phyloP scores from a whole-genome alignment of 768 basidiomycete species.

The Auriscalpium orientale region DNA sequence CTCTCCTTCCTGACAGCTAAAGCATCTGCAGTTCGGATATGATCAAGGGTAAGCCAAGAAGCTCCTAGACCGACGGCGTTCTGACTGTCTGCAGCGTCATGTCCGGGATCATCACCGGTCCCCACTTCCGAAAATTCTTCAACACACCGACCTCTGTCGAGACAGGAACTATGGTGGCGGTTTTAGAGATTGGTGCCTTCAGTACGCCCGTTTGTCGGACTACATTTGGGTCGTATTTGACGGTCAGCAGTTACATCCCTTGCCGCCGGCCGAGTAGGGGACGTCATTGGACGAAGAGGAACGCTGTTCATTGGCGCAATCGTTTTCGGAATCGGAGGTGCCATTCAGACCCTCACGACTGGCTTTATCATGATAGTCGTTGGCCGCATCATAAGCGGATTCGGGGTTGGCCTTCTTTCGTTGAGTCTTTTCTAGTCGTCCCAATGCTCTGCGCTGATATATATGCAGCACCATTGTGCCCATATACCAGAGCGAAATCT shows the following conservation, averaged over 20 bases:
- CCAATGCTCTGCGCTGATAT: not conserved
- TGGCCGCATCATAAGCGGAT: slow-evolving; percentile 77
- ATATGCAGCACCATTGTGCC: slow-evolving; percentile 78
- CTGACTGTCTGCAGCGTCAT: slow-evolving; percentile 50
- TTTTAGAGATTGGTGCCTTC: slow-evolving; percentile 88
- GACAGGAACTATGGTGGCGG: slow-evolving; percentile 94
- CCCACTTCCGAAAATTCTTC: slow-evolving; percentile 78
- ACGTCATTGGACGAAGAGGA: slow-evolving; percentile 76
- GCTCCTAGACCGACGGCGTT: slow-evolving; percentile 9
- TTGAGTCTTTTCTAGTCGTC: slow-evolving; percentile 30
- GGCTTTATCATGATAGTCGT: slow-evolving; percentile 79
- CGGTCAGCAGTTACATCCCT: slow-evolving; percentile 67
- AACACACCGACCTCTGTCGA: slow-evolving; percentile 64
- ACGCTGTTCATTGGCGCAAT: slow-evolving; percentile 79
- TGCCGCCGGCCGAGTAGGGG: slow-evolving; percentile 83
- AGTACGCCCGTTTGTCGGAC: slow-evolving; percentile 36
- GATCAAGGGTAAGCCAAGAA: slow-evolving; percentile 62
- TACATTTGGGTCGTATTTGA: not conserved
- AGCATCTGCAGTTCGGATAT: slow-evolving; percentile 59
- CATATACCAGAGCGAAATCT: slow-evolving; percentile 93
- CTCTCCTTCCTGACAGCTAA: not conserved
- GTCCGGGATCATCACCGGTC: slow-evolving; percentile 87
- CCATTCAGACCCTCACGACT: slow-evolving; percentile 73
- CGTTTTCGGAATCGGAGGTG: slow-evolving; percentile 82
- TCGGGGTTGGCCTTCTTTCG: slow-evolving; percentile 87